Evolutionary conservation across 768 basidiomycete species (phyloP).

Genomic region (Leccinum variicolor): DNA sequence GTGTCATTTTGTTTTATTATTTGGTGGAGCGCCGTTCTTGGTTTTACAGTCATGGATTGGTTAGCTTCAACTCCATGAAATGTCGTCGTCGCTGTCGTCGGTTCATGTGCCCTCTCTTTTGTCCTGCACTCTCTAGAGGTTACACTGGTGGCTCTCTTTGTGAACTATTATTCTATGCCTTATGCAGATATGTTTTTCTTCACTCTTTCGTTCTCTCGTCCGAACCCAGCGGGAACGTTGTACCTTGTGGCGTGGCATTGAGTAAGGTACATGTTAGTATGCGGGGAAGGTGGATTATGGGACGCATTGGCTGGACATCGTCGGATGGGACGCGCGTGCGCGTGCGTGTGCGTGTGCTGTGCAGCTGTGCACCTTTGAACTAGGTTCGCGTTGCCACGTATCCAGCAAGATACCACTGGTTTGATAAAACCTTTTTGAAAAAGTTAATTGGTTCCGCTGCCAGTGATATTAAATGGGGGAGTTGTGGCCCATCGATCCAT

Average conservation of each 20-base stretch:
- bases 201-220: not conserved
- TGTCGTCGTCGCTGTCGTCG: conserved; percentile 1
- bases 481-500: no score
- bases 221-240: not conserved
- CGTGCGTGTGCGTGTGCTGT: not conserved
- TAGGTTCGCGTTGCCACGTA: not conserved
- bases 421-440: no score
- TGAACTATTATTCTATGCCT: not conserved
- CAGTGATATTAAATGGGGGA: no score
- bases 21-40: conserved; percentile 9
- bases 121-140: not conserved
- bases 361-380: not conserved
- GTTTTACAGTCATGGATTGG: not conserved
- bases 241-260: not conserved
- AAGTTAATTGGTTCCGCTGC: no score
- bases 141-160: not conserved
- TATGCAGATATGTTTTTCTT: not conserved
- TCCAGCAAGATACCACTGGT: no score
- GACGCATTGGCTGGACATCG: not conserved
- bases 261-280: no score
- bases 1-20: conserved; percentile 14
- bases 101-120: conserved; percentile 5
- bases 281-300: not conserved
- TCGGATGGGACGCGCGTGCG: not conserved
- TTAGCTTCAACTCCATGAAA: not conserved